These are phyloP conservation scores for Beauveria rudraprayagi DNA, from an alignment of 2,329 filamentous ascomycete genomes.

Conservation along the genomic window DNA sequence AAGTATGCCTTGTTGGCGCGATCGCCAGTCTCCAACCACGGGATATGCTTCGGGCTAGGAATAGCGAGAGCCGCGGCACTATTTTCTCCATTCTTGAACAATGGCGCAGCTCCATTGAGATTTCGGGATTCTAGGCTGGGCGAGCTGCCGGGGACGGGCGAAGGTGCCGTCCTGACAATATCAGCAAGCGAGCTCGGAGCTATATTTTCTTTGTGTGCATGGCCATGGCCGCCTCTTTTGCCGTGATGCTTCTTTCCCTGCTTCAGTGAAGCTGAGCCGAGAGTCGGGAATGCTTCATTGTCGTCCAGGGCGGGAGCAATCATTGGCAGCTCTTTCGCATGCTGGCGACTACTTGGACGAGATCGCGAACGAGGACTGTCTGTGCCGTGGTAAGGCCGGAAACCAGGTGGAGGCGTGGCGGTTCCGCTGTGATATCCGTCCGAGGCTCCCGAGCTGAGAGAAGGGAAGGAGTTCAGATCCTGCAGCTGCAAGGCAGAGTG, in stretches of 20 bases:
- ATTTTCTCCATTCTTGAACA: constrained; percentile 63
- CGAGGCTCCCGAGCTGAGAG: constrained; percentile 53
- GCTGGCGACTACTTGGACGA: constrained; percentile 73
- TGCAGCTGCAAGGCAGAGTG: constrained; percentile 68
- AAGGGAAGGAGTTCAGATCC: constrained; percentile 78
- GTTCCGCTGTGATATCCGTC: constrained; percentile 44
- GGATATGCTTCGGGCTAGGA: constrained; percentile 80
- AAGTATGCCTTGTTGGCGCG: constrained; percentile 89
- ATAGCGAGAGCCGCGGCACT: constrained; percentile 78
- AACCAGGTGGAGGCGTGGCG: constrained; percentile 60
- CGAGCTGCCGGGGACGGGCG: constrained; percentile 54
- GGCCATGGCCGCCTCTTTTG: constrained; percentile 77
- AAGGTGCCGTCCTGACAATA: constrained; percentile 90
- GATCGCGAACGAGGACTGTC: constrained; percentile 67
- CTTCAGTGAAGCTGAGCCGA: constrained; percentile 69
- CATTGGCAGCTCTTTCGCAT: constrained; percentile 49
- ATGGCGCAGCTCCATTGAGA: constrained; percentile 56
- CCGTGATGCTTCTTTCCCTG: constrained; percentile 86
- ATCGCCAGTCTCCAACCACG: constrained; percentile 92
- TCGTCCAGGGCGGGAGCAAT: constrained; percentile 78
- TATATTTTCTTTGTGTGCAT: constrained; percentile 58
- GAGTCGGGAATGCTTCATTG: constrained; percentile 86
- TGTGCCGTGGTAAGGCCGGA: constrained; percentile 54
- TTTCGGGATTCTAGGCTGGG: constrained; percentile 54
- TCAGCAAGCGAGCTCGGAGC: constrained; percentile 77